Percentiles rank a stretch among this genome's conserved stretches.
These are phyloP conservation scores for Cladosporium austrohemisphaericum DNA, from an alignment of 2,329 filamentous ascomycete species.

Conservation along the genomic window DNA sequence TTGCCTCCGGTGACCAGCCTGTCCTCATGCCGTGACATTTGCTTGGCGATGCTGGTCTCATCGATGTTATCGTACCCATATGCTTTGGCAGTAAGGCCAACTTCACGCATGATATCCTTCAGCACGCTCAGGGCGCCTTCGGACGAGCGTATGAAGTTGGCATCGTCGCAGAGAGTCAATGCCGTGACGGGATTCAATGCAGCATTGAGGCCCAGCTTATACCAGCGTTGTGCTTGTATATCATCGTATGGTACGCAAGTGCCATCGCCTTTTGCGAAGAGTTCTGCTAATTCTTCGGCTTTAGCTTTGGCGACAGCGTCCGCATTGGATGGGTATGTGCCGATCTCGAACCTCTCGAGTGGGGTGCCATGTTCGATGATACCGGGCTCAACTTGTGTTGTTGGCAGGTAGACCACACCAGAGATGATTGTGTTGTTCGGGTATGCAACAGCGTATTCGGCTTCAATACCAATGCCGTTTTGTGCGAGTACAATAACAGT, in stretches of 20 bases:
- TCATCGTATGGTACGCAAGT: constrained; percentile 50
- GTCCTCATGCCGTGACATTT: constrained; percentile 38
- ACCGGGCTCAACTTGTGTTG: constrained; percentile 49
- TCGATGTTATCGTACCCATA: constrained; percentile 39
- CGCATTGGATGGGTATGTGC: constrained; percentile 44
- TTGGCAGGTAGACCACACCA: constrained; percentile 54
- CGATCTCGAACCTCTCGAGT: constrained; percentile 49
- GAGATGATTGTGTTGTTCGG: constrained; percentile 53
- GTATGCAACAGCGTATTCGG: constrained; percentile 50
- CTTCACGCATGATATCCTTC: constrained; percentile 44
- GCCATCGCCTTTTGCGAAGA: constrained; percentile 38
- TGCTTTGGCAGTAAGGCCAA: constrained; percentile 39
- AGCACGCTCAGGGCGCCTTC: constrained; percentile 37
- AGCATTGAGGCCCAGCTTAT: constrained; percentile 58
- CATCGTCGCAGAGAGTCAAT: constrained; percentile 52
- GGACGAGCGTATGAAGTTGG: constrained; percentile 47
- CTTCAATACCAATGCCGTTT: constrained; percentile 60
- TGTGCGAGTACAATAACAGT: constrained; percentile 59
- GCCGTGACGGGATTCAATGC: constrained; percentile 59
- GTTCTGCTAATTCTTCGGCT: constrained; percentile 18
- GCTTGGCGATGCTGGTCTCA: constrained; percentile 37
- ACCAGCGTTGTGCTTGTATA: constrained; percentile 56
- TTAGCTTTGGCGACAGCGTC: constrained; percentile 16
- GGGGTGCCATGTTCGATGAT: constrained; percentile 45
- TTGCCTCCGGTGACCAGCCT: constrained; percentile 40